Evolutionary conservation across 306 rosid genomes (phyloP).

Genomic region (Clitoria ternatea): DNA sequence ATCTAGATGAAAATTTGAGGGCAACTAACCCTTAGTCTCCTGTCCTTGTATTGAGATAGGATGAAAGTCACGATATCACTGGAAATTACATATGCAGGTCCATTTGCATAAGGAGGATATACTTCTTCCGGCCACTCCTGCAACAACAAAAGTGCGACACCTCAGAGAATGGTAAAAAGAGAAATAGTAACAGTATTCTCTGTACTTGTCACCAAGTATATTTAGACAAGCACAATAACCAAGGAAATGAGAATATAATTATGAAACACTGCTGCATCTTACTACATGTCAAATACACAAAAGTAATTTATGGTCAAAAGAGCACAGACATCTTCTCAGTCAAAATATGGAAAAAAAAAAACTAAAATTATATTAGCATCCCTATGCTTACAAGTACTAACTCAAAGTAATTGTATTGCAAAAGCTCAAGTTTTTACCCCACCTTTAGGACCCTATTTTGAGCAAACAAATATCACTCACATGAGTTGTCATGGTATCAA

Average conservation of each 20-base stretch:
- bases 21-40: constrained; percentile 64
- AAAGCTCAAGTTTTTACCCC: background rate
- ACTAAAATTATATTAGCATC: background rate
- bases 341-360: background rate
- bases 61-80: constrained; percentile 64
- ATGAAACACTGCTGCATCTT: background rate
- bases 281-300: background rate
- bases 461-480: background rate
- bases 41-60: constrained; percentile 55
- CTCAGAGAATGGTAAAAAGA: constrained; percentile 22
- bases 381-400: background rate
- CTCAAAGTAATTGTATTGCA: background rate
- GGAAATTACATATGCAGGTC: constrained; percentile 83
- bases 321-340: background rate
- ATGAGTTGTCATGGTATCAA: background rate
- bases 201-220: background rate
- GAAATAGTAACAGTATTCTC: background rate
- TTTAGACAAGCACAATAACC: background rate
- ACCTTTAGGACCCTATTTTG: background rate
- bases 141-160: constrained; percentile 20
- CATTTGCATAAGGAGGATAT: constrained; percentile 93
- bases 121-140: constrained; percentile 95
- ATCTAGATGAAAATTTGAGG: background rate
- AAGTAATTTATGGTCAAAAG: background rate
- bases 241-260: background rate